These are phyloP conservation scores for Colletotrichum eremochloae DNA, from an alignment of 2,329 filamentous ascomycete species.

Conservation along the genomic window DNA sequence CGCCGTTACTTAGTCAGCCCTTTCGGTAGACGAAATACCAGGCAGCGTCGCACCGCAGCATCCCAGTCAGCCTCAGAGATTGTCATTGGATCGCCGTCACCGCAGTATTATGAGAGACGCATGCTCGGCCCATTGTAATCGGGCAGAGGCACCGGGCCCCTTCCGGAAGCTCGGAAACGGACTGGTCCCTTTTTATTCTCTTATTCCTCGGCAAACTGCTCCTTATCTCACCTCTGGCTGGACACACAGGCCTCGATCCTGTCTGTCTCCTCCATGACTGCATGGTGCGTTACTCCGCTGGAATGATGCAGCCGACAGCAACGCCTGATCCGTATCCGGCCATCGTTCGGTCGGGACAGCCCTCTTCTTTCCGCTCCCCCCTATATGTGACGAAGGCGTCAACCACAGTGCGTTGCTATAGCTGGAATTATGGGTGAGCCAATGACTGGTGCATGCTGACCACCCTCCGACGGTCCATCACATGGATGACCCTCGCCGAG, in stretches of 20 bases:
- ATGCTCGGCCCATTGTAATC: background rate
- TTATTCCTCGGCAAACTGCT: background rate
- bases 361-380: conserved; percentile 4
- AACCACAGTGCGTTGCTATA: background rate
- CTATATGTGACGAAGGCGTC: background rate
- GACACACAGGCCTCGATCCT: background rate
- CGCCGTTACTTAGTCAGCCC: conserved; percentile 3
- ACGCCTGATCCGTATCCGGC: conserved; percentile 1
- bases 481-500: background rate
- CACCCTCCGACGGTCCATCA: background rate
- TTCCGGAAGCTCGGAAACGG: background rate
- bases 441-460: conserved; percentile 11
- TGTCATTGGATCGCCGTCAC: conserved; percentile 1
- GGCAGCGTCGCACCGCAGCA: background rate
- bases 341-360: background rate
- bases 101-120: background rate
- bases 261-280: background rate
- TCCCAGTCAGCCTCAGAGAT: conserved; percentile 18
- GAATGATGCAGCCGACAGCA: background rate
- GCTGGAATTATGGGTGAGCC: background rate
- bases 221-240: background rate
- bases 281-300: background rate
- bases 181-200: too few relatives aligned
- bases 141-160: background rate
- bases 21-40: background rate